Evolutionary conservation across 176 grass and related monocot species (phyloP).

Genomic region (Phoenix dactylifera): DNA sequence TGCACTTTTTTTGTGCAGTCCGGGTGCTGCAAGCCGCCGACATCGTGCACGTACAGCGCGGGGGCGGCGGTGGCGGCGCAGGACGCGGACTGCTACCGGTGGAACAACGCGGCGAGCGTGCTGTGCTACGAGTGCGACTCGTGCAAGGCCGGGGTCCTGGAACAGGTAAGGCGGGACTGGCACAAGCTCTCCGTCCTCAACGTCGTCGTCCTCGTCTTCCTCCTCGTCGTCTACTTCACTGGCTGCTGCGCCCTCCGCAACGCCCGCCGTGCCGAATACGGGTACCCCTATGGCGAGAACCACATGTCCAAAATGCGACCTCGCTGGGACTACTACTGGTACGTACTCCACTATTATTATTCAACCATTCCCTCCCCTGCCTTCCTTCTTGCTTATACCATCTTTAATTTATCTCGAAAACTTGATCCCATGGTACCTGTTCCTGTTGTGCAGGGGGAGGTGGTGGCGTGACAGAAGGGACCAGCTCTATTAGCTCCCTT

Average conservation of each 20-base stretch:
- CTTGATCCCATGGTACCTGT: no score
- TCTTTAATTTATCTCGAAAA: no score
- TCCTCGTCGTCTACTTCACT: constrained; percentile 57
- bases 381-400: not conserved
- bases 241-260: constrained; percentile 89
- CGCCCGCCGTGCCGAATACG: constrained; percentile 38
- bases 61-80: constrained; percentile 49
- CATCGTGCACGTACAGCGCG: constrained; percentile 65
- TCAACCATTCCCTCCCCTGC: no score
- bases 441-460: constrained; percentile 44
- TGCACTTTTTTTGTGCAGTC: constrained; percentile 36
- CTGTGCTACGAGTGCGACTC: constrained; percentile 88
- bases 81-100: constrained; percentile 75
- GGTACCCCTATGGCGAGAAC: constrained; percentile 76
- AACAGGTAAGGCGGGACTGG: constrained; percentile 82
- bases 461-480: constrained; percentile 65
- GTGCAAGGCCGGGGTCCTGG: constrained; percentile 89
- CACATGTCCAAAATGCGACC: constrained; percentile 81
- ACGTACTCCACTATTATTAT: constrained; percentile 46
- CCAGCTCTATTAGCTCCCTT: constrained; percentile 28
- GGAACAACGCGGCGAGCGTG: constrained; percentile 69
- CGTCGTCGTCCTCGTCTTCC: constrained; percentile 50
- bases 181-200: constrained; percentile 77
- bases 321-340: constrained; percentile 95
- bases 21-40: constrained; percentile 94